These are phyloP conservation scores for Glycine soja DNA, from an alignment of 306 rosid genomes.

Conservation along the genomic window DNA sequence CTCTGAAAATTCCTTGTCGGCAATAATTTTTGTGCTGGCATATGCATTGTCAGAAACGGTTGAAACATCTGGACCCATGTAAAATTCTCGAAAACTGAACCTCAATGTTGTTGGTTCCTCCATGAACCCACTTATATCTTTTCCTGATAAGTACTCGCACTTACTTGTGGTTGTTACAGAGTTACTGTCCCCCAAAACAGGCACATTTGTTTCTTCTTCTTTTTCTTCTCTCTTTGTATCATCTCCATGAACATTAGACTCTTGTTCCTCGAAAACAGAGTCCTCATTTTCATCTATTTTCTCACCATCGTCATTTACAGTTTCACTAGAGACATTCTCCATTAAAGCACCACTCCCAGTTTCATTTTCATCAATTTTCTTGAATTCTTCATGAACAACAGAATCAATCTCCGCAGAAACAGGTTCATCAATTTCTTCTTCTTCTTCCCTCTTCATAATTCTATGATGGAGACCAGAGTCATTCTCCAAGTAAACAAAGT, in stretches of 20 bases:
- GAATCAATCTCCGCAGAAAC: conserved; percentile 12
- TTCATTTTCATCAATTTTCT: conserved; percentile 35
- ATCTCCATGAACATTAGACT: background rate
- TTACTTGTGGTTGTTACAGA: conserved; percentile 49
- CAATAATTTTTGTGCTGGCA: conserved; percentile 31
- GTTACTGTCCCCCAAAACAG: conserved; percentile 29
- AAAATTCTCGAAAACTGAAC: conserved; percentile 62
- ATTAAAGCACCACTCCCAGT: conserved; percentile 23
- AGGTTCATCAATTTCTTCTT: conserved; percentile 30
- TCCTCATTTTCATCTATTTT: conserved; percentile 25
- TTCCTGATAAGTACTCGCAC: conserved; percentile 48
- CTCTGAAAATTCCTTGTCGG: conserved; percentile 24
- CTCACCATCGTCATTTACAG: background rate
- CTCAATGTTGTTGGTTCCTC: conserved; percentile 61
- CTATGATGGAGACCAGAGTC: background rate
- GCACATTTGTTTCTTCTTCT: conserved; percentile 14
- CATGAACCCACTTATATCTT: conserved; percentile 52
- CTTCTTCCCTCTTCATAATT: background rate
- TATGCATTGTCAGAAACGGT: conserved; percentile 26
- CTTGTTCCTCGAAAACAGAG: background rate
- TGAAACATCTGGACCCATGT: conserved; percentile 49
- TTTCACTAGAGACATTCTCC: background rate
- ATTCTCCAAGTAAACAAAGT: conserved; percentile 13
- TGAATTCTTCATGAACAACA: background rate
- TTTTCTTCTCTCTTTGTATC: background rate